Evolutionary conservation across 805 yeast species (phyloP).

Genomic region (Starmerella apis): DNA sequence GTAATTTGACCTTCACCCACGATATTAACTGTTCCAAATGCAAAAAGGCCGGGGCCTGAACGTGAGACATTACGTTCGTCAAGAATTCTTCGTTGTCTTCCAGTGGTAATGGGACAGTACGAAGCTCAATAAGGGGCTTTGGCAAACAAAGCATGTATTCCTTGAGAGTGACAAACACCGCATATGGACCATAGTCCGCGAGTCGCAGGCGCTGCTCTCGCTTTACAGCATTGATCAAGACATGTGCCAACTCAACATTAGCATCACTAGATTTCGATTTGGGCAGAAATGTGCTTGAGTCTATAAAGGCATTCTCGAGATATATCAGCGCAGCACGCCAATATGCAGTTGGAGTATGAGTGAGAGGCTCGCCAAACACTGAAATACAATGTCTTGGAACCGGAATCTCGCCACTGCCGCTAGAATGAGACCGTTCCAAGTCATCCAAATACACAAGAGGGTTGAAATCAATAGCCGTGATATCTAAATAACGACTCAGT

Average conservation of each 20-base stretch:
- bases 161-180: slow-evolving; percentile 38
- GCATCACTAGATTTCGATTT: not conserved
- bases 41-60: slow-evolving; percentile 10
- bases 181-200: slow-evolving; percentile 47
- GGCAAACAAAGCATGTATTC: slow-evolving; percentile 45
- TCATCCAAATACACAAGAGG: slow-evolving; percentile 65
- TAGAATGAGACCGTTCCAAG: slow-evolving; percentile 31
- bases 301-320: slow-evolving; percentile 9
- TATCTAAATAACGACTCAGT: slow-evolving; percentile 53
- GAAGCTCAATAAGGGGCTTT: slow-evolving; percentile 44
- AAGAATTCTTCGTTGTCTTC: slow-evolving; percentile 42
- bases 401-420: slow-evolving; percentile 34
- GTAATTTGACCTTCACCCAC: not conserved
- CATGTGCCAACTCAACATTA: slow-evolving; percentile 17
- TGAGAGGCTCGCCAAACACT: slow-evolving; percentile 29
- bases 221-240: slow-evolving; percentile 28
- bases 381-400: slow-evolving; percentile 37
- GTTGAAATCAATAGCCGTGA: slow-evolving; percentile 65
- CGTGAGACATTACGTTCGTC: slow-evolving; percentile 29
- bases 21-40: slow-evolving; percentile 8
- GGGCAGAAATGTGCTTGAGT: slow-evolving; percentile 8
- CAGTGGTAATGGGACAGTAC: slow-evolving; percentile 44
- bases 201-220: slow-evolving; percentile 46
- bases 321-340: slow-evolving; percentile 27
- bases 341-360: slow-evolving; percentile 22